These are phyloP conservation scores for Tarenaya hassleriana DNA, from an alignment of 345 rosid genomes.

Conservation along the genomic window DNA sequence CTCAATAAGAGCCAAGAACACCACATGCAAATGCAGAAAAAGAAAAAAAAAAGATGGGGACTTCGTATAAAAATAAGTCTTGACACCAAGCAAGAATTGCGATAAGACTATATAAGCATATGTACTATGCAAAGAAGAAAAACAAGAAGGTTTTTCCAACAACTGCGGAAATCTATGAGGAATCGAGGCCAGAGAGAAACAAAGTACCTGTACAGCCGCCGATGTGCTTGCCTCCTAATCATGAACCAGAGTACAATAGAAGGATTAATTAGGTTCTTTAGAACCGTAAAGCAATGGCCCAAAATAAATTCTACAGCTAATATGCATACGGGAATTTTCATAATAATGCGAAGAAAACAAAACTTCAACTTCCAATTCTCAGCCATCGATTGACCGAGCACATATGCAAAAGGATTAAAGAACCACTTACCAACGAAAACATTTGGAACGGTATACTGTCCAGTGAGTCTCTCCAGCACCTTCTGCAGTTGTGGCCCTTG, in stretches of 20 bases:
- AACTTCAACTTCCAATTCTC: constrained; percentile 6
- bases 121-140: not conserved
- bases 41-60: too few relatives aligned
- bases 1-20: too few relatives aligned
- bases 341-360: too few relatives aligned
- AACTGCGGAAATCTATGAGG: not conserved
- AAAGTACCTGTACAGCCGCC: constrained; percentile 90
- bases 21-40: too few relatives aligned
- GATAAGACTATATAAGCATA: not conserved
- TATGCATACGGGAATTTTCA: constrained; percentile 2
- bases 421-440: constrained; percentile 69
- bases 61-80: too few relatives aligned
- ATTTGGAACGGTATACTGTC: constrained; percentile 92
- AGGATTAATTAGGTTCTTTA: constrained; percentile 8
- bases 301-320: too few relatives aligned
- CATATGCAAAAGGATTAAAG: not conserved
- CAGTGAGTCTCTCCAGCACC: constrained; percentile 75
- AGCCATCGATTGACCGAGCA: too few relatives aligned
- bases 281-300: too few relatives aligned
- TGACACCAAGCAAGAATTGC: not conserved
- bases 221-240: constrained; percentile 82
- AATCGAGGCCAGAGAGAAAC: not conserved
- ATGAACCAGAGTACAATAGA: constrained; percentile 16
- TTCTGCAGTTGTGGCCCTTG: constrained; percentile 91
- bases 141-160: not conserved